Evolutionary conservation across 2,329 filamentous ascomycete species (phyloP).

Genomic region (Achaetomium macrosporum): DNA sequence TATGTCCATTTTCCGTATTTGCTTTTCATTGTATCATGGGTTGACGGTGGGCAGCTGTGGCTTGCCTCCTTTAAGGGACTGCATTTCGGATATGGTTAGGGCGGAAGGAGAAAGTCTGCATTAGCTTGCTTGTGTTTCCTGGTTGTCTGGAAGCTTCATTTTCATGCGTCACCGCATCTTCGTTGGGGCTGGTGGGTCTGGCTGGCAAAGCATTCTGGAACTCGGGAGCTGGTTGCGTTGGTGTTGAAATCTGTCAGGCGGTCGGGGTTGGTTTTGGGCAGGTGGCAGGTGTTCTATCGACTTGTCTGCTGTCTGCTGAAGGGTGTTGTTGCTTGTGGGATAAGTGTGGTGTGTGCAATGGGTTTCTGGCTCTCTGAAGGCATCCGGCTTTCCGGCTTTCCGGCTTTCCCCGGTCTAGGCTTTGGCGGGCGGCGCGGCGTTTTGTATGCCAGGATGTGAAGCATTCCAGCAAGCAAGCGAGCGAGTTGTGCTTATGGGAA

Average conservation of each 20-base stretch:
- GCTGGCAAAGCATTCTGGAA: slow-evolving; percentile 24
- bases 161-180: slow-evolving; percentile 8
- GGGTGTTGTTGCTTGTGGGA: background rate
- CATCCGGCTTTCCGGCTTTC: slow-evolving; percentile 4
- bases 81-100: slow-evolving; percentile 23
- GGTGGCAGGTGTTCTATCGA: slow-evolving; percentile 6
- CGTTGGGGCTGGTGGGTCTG: slow-evolving; percentile 16
- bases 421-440: slow-evolving; percentile 2
- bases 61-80: slow-evolving; percentile 17
- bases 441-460: slow-evolving; percentile 21
- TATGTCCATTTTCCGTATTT: slow-evolving; percentile 9
- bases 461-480: slow-evolving; percentile 6
- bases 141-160: slow-evolving; percentile 16
- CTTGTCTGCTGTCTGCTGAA: background rate
- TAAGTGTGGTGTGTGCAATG: background rate
- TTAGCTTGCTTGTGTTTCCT: slow-evolving; percentile 10
- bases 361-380: background rate
- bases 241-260: slow-evolving; percentile 6
- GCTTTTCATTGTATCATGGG: slow-evolving; percentile 26
- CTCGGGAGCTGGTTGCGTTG: slow-evolving; percentile 15
- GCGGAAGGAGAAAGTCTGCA: slow-evolving; percentile 10
- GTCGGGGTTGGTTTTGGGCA: slow-evolving; percentile 5
- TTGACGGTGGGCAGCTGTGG: slow-evolving; percentile 11
- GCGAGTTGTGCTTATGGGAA: slow-evolving; percentile 16
- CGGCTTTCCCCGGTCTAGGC: background rate